Conservation (phyloP, 23 red algal species). For the Gracilariopsis chorda region DNA sequence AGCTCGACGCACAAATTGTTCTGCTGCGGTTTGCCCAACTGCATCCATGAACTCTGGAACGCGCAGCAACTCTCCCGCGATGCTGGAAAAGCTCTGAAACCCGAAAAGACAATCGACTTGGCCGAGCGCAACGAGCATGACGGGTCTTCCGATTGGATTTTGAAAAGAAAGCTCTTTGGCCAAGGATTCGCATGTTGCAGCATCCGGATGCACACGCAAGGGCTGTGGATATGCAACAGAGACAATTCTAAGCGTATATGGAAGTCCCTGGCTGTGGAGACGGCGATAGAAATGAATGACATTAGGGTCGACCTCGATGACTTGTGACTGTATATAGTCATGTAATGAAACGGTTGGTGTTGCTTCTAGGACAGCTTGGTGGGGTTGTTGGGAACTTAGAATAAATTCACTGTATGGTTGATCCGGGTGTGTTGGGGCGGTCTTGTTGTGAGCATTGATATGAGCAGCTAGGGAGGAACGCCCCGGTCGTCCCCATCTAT, state of each 20-base stretch:
- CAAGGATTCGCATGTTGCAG: background rate
- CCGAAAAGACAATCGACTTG: slow-evolving; percentile 33
- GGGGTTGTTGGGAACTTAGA: slow-evolving; percentile 24
- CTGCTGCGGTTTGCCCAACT: slow-evolving; percentile 5
- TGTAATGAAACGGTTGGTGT: slow-evolving; percentile 24
- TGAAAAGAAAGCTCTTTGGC: background rate
- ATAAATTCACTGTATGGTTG: slow-evolving; percentile 60
- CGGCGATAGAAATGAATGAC: slow-evolving; percentile 30
- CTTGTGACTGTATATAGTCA: slow-evolving; percentile 49
- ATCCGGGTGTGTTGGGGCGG: background rate
- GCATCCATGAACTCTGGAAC: slow-evolving; percentile 42
- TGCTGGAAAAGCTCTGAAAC: slow-evolving; percentile 19
- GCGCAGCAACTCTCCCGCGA: slow-evolving; percentile 16
- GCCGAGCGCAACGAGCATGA: slow-evolving; percentile 43
- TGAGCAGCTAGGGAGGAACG: slow-evolving; percentile 14
- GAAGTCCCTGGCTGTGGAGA: slow-evolving; percentile 30
- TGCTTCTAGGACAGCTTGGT: background rate
- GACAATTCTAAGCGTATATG: slow-evolving; percentile 39
- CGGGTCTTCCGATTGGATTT: background rate
- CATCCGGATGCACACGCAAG: slow-evolving; percentile 39
- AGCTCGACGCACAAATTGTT: slow-evolving; percentile 32
- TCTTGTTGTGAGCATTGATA: slow-evolving; percentile 8
- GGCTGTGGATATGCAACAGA: slow-evolving; percentile 25
- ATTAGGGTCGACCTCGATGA: slow-evolving; percentile 40
- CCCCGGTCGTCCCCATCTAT: slow-evolving; percentile 33